A percentile compares a stretch with the other conserved stretches of the same genome.
phyloP scores from a whole-genome alignment of 352 stramenopile genomes.

The Phytophthora quininea region DNA sequence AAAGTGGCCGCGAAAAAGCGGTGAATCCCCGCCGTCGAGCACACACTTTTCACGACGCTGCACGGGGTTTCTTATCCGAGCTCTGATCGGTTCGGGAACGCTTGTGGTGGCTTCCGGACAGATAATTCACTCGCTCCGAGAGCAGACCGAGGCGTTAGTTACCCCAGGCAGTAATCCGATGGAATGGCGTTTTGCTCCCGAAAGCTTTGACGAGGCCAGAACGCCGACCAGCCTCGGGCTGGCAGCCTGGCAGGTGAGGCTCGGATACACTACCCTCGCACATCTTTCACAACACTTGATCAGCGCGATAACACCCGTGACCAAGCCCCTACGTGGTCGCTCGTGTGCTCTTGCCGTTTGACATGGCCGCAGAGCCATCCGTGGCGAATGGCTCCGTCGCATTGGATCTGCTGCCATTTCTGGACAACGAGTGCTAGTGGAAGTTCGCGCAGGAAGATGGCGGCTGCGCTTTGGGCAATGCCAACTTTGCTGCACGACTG shows the following conservation, averaged over 20 bases:
- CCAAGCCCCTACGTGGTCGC: slow-evolving; percentile 14
- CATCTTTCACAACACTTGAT: not conserved
- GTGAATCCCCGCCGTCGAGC: slow-evolving; percentile 21
- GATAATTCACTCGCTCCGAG: not conserved
- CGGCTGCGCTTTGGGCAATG: not conserved
- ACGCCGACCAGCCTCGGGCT: not conserved
- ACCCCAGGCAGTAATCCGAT: not conserved
- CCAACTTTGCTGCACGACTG: not conserved
- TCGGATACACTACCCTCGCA: slow-evolving; percentile 6
- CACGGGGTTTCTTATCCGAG: not conserved
- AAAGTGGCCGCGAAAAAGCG: not conserved
- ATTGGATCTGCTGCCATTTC: not conserved
- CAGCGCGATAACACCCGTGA: not conserved
- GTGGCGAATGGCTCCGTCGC: not conserved
- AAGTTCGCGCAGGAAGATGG: too few species aligned
- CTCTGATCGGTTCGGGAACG: not conserved
- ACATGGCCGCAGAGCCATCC: slow-evolving; percentile 17
- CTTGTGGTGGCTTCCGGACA: not conserved
- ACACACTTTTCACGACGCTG: not conserved
- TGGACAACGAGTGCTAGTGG: too few species aligned
- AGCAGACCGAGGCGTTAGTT: not conserved
- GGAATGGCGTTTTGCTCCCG: too few species aligned
- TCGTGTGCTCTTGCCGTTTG: slow-evolving; percentile 9
- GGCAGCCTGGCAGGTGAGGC: not conserved
- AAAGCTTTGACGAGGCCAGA: too few species aligned